phyloP scores from a whole-genome alignment of 1,139 yeast genomes.

The Hemisphaericaspora xylofermentans region DNA sequence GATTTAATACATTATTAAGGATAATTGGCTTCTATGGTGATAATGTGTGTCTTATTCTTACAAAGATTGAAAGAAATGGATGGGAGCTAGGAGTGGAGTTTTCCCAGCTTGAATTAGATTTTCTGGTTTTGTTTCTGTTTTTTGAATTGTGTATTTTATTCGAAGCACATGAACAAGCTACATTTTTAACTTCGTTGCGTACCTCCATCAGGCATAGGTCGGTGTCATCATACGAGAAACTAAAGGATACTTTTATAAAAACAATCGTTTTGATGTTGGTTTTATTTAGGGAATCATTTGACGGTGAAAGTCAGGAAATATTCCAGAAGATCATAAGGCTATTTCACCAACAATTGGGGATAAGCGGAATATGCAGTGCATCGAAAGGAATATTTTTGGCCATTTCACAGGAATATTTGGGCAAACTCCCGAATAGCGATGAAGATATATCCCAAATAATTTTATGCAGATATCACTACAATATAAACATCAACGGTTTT shows the following conservation, averaged over 20 bases:
- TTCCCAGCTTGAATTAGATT: constrained; percentile 3
- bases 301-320: background rate
- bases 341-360: constrained; percentile 74
- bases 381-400: constrained; percentile 62
- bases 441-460: constrained; percentile 71
- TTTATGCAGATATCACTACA: constrained; percentile 74
- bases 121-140: constrained; percentile 16
- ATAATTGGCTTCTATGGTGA: constrained; percentile 36
- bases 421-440: constrained; percentile 41
- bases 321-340: constrained; percentile 8
- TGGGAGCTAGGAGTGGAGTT: constrained; percentile 22
- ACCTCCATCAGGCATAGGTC: constrained; percentile 32
- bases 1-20: constrained; percentile 25
- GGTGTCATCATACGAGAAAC: constrained; percentile 31
- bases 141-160: constrained; percentile 44
- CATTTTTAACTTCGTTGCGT: constrained; percentile 36
- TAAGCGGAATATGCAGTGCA: constrained; percentile 64
- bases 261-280: constrained; percentile 11
- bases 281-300: constrained; percentile 5
- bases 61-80: constrained; percentile 15
- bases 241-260: constrained; percentile 49
- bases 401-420: constrained; percentile 55
- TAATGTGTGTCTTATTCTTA: constrained; percentile 24
- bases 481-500: constrained; percentile 56
- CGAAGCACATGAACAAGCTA: constrained; percentile 51